Conservation (phyloP, 306 rosid genomes). For the Quercus cerris region DNA sequence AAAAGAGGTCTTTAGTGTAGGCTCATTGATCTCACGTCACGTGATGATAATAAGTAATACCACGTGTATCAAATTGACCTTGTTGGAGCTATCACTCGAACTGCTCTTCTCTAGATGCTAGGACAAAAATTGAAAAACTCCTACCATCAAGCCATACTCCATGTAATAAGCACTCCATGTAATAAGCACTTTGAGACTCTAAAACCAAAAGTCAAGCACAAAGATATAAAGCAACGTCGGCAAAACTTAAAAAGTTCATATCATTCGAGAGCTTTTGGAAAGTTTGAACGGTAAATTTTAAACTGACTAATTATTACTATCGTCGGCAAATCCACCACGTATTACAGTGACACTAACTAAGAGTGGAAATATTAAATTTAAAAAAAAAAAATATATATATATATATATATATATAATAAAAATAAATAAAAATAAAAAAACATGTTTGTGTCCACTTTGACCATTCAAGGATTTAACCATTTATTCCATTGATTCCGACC, state of each 20-base stretch:
- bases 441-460: too few relatives aligned
- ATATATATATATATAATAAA: too few relatives aligned
- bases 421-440: too few relatives aligned
- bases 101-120: rapidly evolving
- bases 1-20: too few relatives aligned
- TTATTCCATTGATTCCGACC: too few relatives aligned
- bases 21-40: too few relatives aligned
- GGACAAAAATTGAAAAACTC: too few relatives aligned
- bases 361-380: too few relatives aligned
- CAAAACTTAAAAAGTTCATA: not conserved
- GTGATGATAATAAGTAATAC: rapidly evolving
- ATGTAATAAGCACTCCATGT: not conserved
- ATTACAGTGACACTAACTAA: not conserved
- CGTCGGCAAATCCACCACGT: not conserved
- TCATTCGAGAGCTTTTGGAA: not conserved
- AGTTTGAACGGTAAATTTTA: not conserved
- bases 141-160: too few relatives aligned
- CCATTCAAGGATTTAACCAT: too few relatives aligned
- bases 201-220: not conserved
- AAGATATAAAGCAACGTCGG: conserved; percentile 2
- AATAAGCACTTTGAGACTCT: not conserved
- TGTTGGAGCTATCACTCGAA: too few relatives aligned
- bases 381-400: too few relatives aligned
- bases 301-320: not conserved
- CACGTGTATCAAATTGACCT: rapidly evolving